phyloP scores from a whole-genome alignment of 2,329 filamentous ascomycete genomes.

The Penicillium decumbens region DNA sequence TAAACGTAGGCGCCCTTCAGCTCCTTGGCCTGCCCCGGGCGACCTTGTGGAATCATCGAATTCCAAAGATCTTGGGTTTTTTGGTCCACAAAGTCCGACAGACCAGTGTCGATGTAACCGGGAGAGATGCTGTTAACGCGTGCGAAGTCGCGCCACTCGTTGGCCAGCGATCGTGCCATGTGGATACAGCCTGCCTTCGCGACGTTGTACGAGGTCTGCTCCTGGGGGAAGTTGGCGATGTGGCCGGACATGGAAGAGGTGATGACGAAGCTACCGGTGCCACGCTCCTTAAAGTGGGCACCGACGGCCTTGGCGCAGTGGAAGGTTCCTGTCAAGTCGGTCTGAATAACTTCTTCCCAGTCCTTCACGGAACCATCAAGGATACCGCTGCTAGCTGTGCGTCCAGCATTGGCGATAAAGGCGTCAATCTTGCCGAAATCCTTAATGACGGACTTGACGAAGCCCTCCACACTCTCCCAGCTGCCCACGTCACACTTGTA shows the following conservation, averaged over 20 bases:
- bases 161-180: constrained; percentile 59
- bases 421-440: constrained; percentile 68
- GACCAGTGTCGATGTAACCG: constrained; percentile 64
- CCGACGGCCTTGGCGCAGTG: constrained; percentile 88
- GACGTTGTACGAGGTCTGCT: constrained; percentile 62
- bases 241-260: constrained; percentile 60
- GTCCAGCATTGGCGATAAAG: constrained; percentile 66
- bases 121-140: constrained; percentile 65
- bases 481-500: constrained; percentile 61
- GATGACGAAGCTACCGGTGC: constrained; percentile 61
- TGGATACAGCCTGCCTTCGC: constrained; percentile 65
- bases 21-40: constrained; percentile 61
- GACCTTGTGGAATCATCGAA: constrained; percentile 57
- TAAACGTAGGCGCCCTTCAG: constrained; percentile 58
- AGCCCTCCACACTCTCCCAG: constrained; percentile 53
- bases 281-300: constrained; percentile 65
- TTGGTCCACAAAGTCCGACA: constrained; percentile 61
- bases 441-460: constrained; percentile 56
- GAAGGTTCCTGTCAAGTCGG: constrained; percentile 81
- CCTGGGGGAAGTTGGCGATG: constrained; percentile 57
- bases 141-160: constrained; percentile 66
- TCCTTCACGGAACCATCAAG: constrained; percentile 67
- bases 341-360: constrained; percentile 71
- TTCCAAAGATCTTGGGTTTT: constrained; percentile 56
- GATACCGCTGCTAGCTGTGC: constrained; percentile 64